phyloP scores from a whole-genome alignment of 2,329 filamentous ascomycete genomes.

The Sarocladium oryzae region DNA sequence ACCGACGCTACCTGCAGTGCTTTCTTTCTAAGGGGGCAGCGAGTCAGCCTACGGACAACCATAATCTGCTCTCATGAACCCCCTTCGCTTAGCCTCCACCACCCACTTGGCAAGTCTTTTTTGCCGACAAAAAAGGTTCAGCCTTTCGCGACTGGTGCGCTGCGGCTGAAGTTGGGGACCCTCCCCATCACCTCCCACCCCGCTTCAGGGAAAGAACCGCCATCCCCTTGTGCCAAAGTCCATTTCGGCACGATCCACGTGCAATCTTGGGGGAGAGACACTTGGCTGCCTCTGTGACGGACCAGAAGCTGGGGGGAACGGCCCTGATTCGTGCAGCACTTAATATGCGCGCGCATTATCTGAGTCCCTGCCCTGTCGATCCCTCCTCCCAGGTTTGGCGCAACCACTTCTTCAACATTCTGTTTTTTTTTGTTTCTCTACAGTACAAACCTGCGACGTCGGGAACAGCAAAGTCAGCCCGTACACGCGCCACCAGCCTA shows the following conservation, averaged over 20 bases:
- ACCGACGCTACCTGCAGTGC: too few relatives aligned
- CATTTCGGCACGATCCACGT: not conserved
- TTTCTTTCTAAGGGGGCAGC: too few relatives aligned
- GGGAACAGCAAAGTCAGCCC: too few relatives aligned
- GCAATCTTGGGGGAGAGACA: too few relatives aligned
- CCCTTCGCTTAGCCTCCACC: not conserved
- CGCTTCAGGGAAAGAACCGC: not conserved
- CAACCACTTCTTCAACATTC: not conserved
- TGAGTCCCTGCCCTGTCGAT: not conserved
- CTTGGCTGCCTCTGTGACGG: not conserved
- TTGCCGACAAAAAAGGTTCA: not conserved
- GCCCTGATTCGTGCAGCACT: not conserved
- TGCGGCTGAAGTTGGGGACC: slow-evolving; percentile 1
- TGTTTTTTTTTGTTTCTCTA: too few relatives aligned
- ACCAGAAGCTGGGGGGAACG: too few relatives aligned
- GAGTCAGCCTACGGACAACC: too few relatives aligned
- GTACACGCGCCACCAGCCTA: too few relatives aligned
- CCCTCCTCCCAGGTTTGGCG: not conserved
- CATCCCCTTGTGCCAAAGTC: not conserved
- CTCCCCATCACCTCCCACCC: not conserved
- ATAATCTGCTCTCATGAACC: not conserved
- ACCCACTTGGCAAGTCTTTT: not conserved
- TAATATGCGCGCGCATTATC: not conserved
- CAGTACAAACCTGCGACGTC: too few relatives aligned
- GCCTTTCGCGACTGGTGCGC: not conserved